Evolutionary conservation across 495 filamentous ascomycete species (phyloP).

Genomic region (Trichoderma reesei): DNA sequence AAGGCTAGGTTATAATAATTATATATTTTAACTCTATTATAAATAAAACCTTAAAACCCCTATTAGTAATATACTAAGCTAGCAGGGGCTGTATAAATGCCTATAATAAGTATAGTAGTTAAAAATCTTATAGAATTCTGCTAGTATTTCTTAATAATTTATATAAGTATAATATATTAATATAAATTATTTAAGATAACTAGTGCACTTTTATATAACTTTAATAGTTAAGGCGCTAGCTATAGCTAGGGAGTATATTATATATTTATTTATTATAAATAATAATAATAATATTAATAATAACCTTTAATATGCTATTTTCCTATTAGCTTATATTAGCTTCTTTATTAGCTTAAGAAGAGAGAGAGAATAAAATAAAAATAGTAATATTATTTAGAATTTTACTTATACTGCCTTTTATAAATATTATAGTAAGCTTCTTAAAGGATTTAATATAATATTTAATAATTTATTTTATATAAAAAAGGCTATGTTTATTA

Average conservation of each 20-base stretch:
- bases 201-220: not conserved
- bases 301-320: not conserved
- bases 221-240: too few relatives aligned
- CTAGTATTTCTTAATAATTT: not conserved
- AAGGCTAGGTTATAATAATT: too few relatives aligned
- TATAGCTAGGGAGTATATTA: too few relatives aligned
- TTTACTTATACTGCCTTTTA: not conserved
- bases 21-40: too few relatives aligned
- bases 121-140: not conserved
- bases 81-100: not conserved
- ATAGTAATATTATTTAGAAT: not conserved
- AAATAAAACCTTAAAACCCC: not conserved
- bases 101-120: not conserved
- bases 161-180: not conserved
- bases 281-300: not conserved
- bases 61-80: not conserved
- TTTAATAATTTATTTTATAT: not conserved
- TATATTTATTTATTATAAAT: not conserved
- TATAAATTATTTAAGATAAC: not conserved
- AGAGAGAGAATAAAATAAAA: not conserved
- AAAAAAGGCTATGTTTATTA: not conserved
- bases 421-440: conserved; percentile 2
- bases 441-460: not conserved
- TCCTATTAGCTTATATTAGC: not conserved
- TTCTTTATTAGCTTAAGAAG: not conserved